Evolutionary conservation across 2,329 filamentous ascomycete genomes (phyloP).

Genomic region (Pseudogymnoascus sp.): DNA sequence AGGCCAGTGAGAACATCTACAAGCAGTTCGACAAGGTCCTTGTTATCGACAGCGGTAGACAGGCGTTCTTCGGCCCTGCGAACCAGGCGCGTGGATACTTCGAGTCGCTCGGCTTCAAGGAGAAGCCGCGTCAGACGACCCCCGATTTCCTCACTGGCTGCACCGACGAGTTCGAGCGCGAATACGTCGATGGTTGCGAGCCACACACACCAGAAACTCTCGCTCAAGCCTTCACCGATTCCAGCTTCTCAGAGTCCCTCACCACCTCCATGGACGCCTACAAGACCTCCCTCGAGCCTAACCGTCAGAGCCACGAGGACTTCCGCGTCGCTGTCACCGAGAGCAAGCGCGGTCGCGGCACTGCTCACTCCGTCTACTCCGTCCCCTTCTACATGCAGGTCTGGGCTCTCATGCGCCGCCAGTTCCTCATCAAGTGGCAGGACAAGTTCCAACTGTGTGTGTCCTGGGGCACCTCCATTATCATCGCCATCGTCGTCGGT

Average conservation of each 20-base stretch:
- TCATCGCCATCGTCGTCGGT: constrained; percentile 56
- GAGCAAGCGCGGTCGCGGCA: not conserved
- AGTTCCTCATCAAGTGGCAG: constrained; percentile 61
- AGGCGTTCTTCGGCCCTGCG: constrained; percentile 59
- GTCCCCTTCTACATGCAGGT: constrained; percentile 50
- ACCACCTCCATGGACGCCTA: constrained; percentile 55
- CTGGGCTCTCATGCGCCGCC: constrained; percentile 48
- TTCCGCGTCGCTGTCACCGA: constrained; percentile 23
- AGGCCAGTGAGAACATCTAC: constrained; percentile 65
- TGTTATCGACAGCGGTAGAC: constrained; percentile 58
- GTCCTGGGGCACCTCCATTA: constrained; percentile 52
- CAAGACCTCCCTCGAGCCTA: constrained; percentile 44
- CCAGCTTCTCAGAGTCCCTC: constrained; percentile 38
- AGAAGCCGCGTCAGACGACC: constrained; percentile 54
- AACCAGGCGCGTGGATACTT: constrained; percentile 57
- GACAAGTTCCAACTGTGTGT: constrained; percentile 59
- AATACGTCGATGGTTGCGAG: constrained; percentile 48
- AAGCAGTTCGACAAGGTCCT: constrained; percentile 65
- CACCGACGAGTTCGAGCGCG: constrained; percentile 36
- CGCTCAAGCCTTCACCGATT: constrained; percentile 40
- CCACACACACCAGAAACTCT: constrained; percentile 48
- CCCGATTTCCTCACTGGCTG: constrained; percentile 62
- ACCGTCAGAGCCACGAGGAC: constrained; percentile 5
- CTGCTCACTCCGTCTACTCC: constrained; percentile 27
- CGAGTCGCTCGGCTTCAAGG: constrained; percentile 58